These are phyloP conservation scores for Irpex lacteus DNA, from an alignment of 1,284 basidiomycete genomes.

Conservation along the genomic window DNA sequence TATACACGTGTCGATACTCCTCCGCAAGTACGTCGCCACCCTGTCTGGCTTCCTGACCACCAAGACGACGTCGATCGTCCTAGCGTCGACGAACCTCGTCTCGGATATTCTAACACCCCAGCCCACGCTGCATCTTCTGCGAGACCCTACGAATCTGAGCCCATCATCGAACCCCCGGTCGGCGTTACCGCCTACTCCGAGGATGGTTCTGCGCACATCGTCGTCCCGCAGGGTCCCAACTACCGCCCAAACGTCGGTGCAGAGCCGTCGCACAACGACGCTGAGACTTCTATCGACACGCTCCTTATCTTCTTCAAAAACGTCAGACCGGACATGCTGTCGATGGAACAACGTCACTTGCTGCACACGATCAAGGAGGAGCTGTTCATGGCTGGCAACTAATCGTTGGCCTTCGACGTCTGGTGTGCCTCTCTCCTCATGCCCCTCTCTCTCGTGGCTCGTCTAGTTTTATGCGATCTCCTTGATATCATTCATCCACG, in stretches of 20 bases:
- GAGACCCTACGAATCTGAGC: neutral
- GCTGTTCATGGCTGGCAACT: neutral
- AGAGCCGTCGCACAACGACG: neutral
- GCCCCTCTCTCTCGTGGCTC: neutral
- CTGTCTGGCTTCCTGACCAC: neutral
- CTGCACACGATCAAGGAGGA: neutral
- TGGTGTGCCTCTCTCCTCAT: neutral
- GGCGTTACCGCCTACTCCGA: neutral
- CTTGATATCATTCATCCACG: neutral
- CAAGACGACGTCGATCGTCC: neutral
- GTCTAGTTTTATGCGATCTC: neutral
- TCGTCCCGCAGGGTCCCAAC: neutral
- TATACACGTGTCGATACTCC: neutral
- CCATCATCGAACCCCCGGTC: neutral
- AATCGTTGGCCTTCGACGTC: neutral
- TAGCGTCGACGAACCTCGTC: neutral
- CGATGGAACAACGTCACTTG: neutral
- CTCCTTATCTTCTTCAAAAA: neutral
- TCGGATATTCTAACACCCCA: neutral
- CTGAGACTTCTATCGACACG: conserved; percentile 2
- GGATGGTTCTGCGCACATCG: neutral
- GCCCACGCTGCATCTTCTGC: neutral
- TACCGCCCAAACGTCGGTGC: neutral
- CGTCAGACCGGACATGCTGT: neutral
- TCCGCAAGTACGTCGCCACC: neutral